These are phyloP conservation scores for Amborella trichopoda DNA, from an alignment of 164 flowering plant genomes.

Conservation along the genomic window DNA sequence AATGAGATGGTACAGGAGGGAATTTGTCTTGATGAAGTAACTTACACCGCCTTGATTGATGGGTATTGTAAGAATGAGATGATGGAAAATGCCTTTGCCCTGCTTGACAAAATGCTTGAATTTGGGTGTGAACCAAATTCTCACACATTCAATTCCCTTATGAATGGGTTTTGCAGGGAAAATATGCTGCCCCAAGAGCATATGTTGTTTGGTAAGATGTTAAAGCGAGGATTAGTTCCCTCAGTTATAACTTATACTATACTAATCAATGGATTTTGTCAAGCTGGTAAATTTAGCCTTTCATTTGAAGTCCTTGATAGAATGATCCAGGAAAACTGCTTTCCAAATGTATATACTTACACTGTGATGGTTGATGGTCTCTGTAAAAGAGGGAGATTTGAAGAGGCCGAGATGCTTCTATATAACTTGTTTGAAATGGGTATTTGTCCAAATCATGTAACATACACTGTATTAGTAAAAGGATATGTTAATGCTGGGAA, in stretches of 20 bases:
- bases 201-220: conserved; percentile 23
- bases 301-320: conserved; percentile 12
- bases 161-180: conserved; percentile 19
- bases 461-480: conserved; percentile 14
- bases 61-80: conserved; percentile 14
- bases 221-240: conserved; percentile 21
- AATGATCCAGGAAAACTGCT: conserved; percentile 18
- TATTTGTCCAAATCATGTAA: conserved; percentile 8
- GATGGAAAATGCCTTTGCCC: conserved; percentile 8
- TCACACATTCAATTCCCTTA: conserved; percentile 15
- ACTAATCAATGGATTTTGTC: conserved; percentile 14
- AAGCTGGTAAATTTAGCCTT: conserved; percentile 10
- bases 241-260: conserved; percentile 26
- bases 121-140: conserved; percentile 2
- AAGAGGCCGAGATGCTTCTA: conserved; percentile 19
- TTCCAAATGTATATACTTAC: conserved; percentile 23
- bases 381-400: conserved; percentile 15
- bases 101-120: conserved; percentile 11
- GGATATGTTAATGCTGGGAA: conserved; percentile 16
- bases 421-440: conserved; percentile 8
- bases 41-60: conserved; percentile 13
- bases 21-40: conserved; percentile 9
- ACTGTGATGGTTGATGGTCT: conserved; percentile 13
- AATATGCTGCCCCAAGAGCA: conserved; percentile 10
- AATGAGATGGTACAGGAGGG: conserved; percentile 3